phyloP scores from a whole-genome alignment of 192 early-diverging fungal genomes.

The Backusella luteola region DNA sequence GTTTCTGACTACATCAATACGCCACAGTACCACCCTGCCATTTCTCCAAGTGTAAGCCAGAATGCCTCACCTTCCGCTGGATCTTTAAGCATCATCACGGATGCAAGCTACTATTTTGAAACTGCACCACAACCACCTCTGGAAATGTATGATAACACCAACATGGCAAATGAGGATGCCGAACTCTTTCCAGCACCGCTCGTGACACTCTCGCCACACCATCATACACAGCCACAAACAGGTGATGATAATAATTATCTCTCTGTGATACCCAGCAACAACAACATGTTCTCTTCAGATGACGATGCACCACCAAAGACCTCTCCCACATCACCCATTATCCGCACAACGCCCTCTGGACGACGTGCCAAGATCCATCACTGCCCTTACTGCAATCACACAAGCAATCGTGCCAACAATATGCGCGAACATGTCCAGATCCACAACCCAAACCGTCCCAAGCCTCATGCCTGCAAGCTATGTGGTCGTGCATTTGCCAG shows the following conservation, averaged over 20 bases:
- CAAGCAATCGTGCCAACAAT: constrained; percentile 67
- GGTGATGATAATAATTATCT: constrained; percentile 1
- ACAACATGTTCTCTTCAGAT: neutral
- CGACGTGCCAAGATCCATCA: constrained; percentile 29
- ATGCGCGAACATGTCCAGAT: constrained; percentile 63
- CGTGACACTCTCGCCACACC: constrained; percentile 6
- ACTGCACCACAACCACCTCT: neutral
- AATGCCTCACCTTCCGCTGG: neutral
- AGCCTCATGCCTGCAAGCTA: constrained; percentile 51
- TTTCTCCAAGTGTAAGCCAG: neutral
- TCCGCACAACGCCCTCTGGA: neutral
- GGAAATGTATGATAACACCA: neutral
- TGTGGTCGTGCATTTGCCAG: constrained; percentile 62
- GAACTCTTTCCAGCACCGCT: neutral
- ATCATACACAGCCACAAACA: neutral
- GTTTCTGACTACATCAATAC: neutral
- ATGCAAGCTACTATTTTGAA: neutral
- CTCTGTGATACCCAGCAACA: neutral
- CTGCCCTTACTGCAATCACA: constrained; percentile 50
- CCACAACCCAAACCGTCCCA: constrained; percentile 65
- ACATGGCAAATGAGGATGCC: neutral
- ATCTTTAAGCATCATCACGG: neutral
- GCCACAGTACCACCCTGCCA: neutral
- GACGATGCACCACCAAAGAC: neutral
- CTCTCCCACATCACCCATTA: neutral